Base-by-base conservation (phyloP, 805 yeast genomes). In the Candida coleopterorum region DNA sequence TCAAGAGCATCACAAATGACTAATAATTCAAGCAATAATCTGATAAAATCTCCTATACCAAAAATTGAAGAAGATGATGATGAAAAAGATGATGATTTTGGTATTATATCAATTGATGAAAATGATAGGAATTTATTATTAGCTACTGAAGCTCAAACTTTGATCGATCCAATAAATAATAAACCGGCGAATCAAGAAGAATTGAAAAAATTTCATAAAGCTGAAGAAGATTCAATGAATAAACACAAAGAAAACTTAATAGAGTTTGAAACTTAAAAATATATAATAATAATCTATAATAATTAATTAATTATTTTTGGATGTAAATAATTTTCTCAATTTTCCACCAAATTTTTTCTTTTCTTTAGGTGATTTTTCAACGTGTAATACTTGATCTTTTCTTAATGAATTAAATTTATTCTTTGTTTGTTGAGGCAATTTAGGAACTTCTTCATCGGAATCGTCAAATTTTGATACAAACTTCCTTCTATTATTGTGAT, bases 401-500 rank as follows among this genome's bases (percentile, higher is more conserved):
- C 37, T 34, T n/a, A 34, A 27, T n/a, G 37, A 21, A 4, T 35
- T 26, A 22, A 25, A 18, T 22, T 23, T 24, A 11, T 28, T 4
- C 18, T 15, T n/a, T 16, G 15, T 16, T 26, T 24, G 35, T 29
- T 18, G 25, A 6, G 25, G 18, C 20, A 12, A 12, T 24, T 20
- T 29, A 23, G 35, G 27, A 11, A 43, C 50, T 30, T 79, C 85
- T 9, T 81, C 79, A 49, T 79, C 85, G 2, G 84, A 78, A 50
- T 81, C 87, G 6, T 64, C 66, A 43, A 79, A 74, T 46, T 86
- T 65, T 1, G 86, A 79, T 38, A 60, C 70, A 56, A 67, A 73
- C 1, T 56, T 58, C 10, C 32, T 18, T 4, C 39, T 22, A 5
- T 8, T 20, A 6, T 9, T 9, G 4, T 20, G 5, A 29, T 17